Conservation (phyloP, 2,329 filamentous ascomycete species). For the Epichloe sibirici region DNA sequence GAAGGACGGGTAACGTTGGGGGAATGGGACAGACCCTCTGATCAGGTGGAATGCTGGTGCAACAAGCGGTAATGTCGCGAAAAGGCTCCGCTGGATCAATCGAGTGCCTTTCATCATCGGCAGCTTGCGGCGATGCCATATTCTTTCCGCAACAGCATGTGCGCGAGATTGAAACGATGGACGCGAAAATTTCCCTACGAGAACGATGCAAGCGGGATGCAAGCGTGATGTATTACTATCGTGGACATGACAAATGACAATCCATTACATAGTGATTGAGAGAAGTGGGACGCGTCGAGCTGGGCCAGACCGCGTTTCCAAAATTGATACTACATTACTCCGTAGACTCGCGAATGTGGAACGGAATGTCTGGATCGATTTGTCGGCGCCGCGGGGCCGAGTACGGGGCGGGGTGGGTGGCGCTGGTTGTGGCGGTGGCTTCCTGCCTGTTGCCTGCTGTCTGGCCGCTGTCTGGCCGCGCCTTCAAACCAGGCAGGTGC, state of each 20-base stretch:
- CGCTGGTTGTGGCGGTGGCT: neutral
- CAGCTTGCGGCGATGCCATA: conserved; percentile 17
- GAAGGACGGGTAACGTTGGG: neutral
- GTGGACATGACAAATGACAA: neutral
- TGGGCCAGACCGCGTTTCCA: neutral
- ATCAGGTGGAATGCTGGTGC: conserved; percentile 72
- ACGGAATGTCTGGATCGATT: no score
- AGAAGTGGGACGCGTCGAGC: conserved; percentile 2
- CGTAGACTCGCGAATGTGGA: no score
- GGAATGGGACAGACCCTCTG: conserved; percentile 45
- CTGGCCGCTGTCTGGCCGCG: no score
- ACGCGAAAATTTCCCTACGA: neutral
- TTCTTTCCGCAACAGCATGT: conserved; percentile 3
- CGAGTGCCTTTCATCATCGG: conserved; percentile 16
- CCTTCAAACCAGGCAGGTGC: no score
- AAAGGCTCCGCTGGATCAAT: conserved; percentile 53
- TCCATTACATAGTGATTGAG: neutral
- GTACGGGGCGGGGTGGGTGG: no score
- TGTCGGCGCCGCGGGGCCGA: no score
- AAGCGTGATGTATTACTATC: no score
- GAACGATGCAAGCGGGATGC: neutral
- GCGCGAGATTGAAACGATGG: neutral
- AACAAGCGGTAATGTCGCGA: conserved; percentile 67
- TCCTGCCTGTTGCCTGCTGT: no score
- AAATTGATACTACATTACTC: no score